Evolutionary conservation across 805 yeast species (phyloP).

Genomic region (Tetrapisispora nanseiensis): DNA sequence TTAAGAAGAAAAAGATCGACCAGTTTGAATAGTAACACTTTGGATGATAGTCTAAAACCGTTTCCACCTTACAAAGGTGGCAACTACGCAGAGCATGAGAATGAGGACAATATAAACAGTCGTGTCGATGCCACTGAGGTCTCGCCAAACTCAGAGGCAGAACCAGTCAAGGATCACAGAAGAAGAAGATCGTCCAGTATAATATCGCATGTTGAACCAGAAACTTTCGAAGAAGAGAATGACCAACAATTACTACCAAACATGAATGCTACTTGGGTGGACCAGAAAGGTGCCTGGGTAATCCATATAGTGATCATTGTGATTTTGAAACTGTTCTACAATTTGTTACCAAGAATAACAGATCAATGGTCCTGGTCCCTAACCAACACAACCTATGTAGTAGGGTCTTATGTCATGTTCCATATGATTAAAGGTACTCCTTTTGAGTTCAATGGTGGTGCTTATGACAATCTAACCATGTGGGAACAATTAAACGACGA

Average conservation of each 20-base stretch:
- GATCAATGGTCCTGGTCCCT: constrained; percentile 88
- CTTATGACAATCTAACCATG: constrained; percentile 91
- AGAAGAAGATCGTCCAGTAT: constrained; percentile 81
- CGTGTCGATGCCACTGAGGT: neutral
- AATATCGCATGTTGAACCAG: constrained; percentile 88
- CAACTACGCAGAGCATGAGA: neutral
- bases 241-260: constrained; percentile 87
- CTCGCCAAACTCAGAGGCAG: constrained; percentile 6
- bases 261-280: constrained; percentile 93
- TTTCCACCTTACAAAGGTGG: constrained; percentile 22
- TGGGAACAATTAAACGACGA: constrained; percentile 97
- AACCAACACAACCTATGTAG: constrained; percentile 80
- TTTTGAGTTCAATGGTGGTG: constrained; percentile 92
- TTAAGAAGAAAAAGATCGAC: constrained; percentile 5
- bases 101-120: neutral
- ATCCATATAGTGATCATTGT: constrained; percentile 78
- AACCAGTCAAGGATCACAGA: constrained; percentile 30
- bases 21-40: neutral
- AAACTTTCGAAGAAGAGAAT: constrained; percentile 79
- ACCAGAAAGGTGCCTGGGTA: constrained; percentile 92
- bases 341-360: constrained; percentile 69
- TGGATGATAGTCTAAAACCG: constrained; percentile 17
- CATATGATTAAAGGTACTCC: constrained; percentile 96
- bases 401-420: constrained; percentile 92
- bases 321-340: constrained; percentile 65